Evolutionary conservation across 495 filamentous ascomycete genomes (phyloP).

Genomic region (Ramalina intermedia): DNA sequence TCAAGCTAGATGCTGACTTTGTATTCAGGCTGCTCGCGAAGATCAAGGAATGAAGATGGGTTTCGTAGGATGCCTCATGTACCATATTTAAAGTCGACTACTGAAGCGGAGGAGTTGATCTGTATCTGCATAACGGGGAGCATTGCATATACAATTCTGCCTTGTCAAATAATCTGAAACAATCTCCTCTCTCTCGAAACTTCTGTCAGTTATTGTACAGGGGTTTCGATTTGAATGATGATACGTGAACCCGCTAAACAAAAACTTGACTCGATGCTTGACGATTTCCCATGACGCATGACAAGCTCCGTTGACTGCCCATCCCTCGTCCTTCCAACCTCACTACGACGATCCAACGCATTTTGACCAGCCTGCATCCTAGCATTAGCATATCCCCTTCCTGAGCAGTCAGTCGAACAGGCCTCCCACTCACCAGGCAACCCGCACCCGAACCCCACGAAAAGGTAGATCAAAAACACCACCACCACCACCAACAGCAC

Average conservation of each 20-base stretch:
- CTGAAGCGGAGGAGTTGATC: not conserved
- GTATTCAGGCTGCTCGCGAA: conserved; percentile 59
- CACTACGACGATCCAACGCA: conserved; percentile 10
- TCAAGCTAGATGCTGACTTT: conserved; percentile 14
- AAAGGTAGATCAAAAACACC: conserved; percentile 67
- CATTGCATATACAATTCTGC: conserved; percentile 13
- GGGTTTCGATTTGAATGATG: no score
- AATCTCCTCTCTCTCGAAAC: conserved; percentile 9
- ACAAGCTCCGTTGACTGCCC: not conserved
- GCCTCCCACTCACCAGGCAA: conserved; percentile 34
- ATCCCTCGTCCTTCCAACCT: not conserved
- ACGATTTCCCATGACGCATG: not conserved
- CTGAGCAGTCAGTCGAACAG: not conserved
- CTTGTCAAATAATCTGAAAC: not conserved
- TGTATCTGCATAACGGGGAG: conserved; percentile 9
- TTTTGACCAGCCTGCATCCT: conserved; percentile 8
- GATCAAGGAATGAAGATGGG: conserved; percentile 63
- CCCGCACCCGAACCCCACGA: conserved; percentile 62
- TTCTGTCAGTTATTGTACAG: not conserved
- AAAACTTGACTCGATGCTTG: no score
- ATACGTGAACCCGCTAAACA: no score
- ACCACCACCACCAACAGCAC: conserved; percentile 67
- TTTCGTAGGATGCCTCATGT: conserved; percentile 1
- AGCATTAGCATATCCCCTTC: not conserved
- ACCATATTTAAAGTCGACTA: conserved; percentile 11